Percentiles rank a stretch among this genome's conserved stretches.
Conservation (phyloP, 169 alveolate genomes). For the Plasmodium fragile region DNA sequence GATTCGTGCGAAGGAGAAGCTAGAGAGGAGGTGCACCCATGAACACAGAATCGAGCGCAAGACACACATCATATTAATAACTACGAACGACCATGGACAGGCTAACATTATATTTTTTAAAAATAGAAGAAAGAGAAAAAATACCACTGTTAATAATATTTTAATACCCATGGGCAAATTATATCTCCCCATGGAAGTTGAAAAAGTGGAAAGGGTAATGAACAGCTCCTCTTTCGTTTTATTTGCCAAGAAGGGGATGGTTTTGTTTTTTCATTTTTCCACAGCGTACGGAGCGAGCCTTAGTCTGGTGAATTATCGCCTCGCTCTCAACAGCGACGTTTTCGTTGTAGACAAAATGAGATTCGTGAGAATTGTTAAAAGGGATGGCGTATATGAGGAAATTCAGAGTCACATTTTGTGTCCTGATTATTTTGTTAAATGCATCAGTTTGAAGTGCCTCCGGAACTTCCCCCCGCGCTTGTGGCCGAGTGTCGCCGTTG, state of each 20-base stretch:
- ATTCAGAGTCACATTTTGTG: not conserved
- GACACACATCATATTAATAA: not conserved
- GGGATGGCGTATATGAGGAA: conserved; percentile 2
- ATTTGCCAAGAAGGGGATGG: conserved; percentile 37
- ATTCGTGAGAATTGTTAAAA: conserved; percentile 11
- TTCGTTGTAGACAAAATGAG: not conserved
- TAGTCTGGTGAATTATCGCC: conserved; percentile 11
- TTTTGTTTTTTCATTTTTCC: conserved; percentile 47
- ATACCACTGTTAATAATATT: not conserved
- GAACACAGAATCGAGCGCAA: not conserved
- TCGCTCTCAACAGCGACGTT: not conserved
- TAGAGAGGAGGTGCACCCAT: not conserved
- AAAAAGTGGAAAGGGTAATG: conserved; percentile 5
- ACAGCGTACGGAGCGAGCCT: conserved; percentile 11
- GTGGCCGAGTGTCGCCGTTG: not conserved
- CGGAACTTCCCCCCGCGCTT: not conserved
- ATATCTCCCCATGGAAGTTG: conserved; percentile 14
- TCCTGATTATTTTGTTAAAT: not conserved
- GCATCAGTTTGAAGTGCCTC: not conserved
- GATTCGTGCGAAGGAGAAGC: not conserved
- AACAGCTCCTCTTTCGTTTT: conserved; percentile 15
- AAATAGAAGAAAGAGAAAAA: not conserved
- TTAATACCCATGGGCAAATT: conserved; percentile 52
- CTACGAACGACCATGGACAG: not conserved
- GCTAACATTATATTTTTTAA: conserved; percentile 17